Conservation (phyloP, 805 yeast genomes). For the Diddensiella transvaalensis region DNA sequence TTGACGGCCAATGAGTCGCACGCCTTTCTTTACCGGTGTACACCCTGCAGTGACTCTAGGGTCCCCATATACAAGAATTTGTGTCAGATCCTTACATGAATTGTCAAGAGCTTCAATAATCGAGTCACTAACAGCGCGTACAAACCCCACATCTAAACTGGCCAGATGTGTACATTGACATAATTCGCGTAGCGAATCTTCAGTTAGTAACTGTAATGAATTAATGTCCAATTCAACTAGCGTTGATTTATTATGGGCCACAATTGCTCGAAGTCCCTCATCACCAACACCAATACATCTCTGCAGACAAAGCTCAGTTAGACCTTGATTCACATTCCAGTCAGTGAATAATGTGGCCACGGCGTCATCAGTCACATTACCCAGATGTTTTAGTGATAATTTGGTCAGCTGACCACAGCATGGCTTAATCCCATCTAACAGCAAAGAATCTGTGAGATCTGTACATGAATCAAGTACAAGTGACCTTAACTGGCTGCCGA, state of each 20-base stretch:
- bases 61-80: slow-evolving; percentile 75
- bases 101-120: slow-evolving; percentile 54
- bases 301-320: slow-evolving; percentile 56
- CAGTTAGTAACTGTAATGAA: slow-evolving; percentile 59
- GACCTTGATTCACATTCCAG: slow-evolving; percentile 49
- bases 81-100: slow-evolving; percentile 57
- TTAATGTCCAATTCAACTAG: slow-evolving; percentile 70
- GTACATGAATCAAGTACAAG: slow-evolving; percentile 72
- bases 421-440: slow-evolving; percentile 50
- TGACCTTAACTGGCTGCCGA: slow-evolving; percentile 56
- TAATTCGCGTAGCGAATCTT: slow-evolving; percentile 30
- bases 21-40: neutral
- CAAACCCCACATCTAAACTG: slow-evolving; percentile 73
- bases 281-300: slow-evolving; percentile 68
- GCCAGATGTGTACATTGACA: slow-evolving; percentile 55
- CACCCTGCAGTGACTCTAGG: slow-evolving; percentile 25
- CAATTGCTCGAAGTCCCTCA: slow-evolving; percentile 52
- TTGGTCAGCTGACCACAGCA: slow-evolving; percentile 55
- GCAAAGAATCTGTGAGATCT: slow-evolving; percentile 61
- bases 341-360: slow-evolving; percentile 53
- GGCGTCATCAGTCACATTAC: slow-evolving; percentile 68
- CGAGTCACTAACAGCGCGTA: slow-evolving; percentile 68
- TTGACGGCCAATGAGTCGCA: slow-evolving; percentile 14
- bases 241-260: slow-evolving; percentile 61
- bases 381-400: slow-evolving; percentile 56